Conservation (phyloP, 1,284 basidiomycete species). For the Boletus sp. region DNA sequence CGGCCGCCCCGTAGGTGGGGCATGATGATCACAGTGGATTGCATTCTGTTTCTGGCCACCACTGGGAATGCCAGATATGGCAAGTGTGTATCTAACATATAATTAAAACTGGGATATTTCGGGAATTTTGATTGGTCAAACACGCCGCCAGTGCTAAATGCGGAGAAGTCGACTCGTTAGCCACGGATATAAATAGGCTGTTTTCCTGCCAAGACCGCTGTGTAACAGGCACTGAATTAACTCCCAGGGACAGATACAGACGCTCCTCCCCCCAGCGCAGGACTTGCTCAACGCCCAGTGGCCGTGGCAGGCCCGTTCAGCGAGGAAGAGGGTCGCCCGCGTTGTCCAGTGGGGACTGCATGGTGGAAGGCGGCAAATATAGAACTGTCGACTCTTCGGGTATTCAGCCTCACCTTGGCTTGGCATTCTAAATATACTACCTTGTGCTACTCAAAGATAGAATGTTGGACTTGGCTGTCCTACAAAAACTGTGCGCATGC, state of each 20-base stretch:
- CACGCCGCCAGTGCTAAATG: conserved; percentile 5
- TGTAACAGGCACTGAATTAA: conserved; percentile 32
- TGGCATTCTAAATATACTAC: conserved; percentile 36
- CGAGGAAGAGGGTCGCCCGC: not conserved
- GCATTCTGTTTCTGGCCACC: conserved; percentile 6
- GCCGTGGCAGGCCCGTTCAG: not conserved
- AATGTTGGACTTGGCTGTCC: conserved; percentile 37
- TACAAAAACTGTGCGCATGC: conserved; percentile 36
- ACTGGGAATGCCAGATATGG: conserved; percentile 16
- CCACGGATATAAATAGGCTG: conserved; percentile 30
- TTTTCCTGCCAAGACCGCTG: conserved; percentile 30
- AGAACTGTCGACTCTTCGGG: conserved; percentile 26
- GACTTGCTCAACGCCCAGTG: not conserved
- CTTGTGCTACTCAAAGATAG: conserved; percentile 34
- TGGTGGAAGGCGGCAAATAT: conserved; percentile 19
- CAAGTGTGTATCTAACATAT: not conserved
- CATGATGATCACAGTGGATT: conserved; percentile 13
- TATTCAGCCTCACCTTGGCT: conserved; percentile 37
- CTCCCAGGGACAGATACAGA: conserved; percentile 9
- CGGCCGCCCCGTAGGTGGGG: conserved; percentile 3
- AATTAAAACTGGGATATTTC: too few species aligned
- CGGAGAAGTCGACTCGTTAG: not conserved
- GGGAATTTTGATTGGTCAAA: conserved; percentile 24
- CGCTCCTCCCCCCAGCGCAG: not conserved
- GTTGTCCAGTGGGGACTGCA: not conserved